phyloP scores from a whole-genome alignment of 1,139 yeast species.

The Taphrina populina region DNA sequence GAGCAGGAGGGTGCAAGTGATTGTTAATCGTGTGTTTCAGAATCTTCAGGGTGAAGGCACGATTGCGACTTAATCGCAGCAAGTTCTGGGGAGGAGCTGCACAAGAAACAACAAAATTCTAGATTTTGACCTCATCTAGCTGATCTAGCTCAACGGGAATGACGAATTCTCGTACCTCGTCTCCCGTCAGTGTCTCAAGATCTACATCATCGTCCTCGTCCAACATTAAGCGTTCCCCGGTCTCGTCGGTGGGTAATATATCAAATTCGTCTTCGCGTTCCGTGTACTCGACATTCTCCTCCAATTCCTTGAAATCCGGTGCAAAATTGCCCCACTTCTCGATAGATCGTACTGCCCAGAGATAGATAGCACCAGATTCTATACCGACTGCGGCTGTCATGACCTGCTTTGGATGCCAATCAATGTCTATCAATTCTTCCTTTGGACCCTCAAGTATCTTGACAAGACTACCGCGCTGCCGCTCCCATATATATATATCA shows the following conservation, averaged over 20 bases:
- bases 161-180: slow-evolving; percentile 4
- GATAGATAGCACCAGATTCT: slow-evolving; percentile 76
- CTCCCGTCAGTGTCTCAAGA: slow-evolving; percentile 12
- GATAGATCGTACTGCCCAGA: slow-evolving; percentile 81
- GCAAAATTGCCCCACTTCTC: slow-evolving; percentile 97
- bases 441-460: slow-evolving; percentile 91
- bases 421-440: slow-evolving; percentile 73
- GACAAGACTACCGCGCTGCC: slow-evolving; percentile 78
- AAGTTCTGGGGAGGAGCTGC: no score
- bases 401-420: slow-evolving; percentile 76
- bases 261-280: slow-evolving; percentile 94
- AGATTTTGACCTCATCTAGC: no score
- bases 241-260: slow-evolving; percentile 44
- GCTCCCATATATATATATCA: slow-evolving; percentile 91
- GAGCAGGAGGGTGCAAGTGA: no score
- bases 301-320: slow-evolving; percentile 93
- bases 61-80: no score
- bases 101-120: no score
- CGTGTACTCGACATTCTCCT: slow-evolving; percentile 82
- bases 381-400: slow-evolving; percentile 82
- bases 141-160: slow-evolving; percentile 18
- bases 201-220: slow-evolving; percentile 25
- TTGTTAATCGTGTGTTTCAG: no score
- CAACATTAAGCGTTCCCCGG: slow-evolving; percentile 26
- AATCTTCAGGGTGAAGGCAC: no score